Conservation (phyloP, 1,284 basidiomycete genomes). For the Papiliotrema laurentii region DNA sequence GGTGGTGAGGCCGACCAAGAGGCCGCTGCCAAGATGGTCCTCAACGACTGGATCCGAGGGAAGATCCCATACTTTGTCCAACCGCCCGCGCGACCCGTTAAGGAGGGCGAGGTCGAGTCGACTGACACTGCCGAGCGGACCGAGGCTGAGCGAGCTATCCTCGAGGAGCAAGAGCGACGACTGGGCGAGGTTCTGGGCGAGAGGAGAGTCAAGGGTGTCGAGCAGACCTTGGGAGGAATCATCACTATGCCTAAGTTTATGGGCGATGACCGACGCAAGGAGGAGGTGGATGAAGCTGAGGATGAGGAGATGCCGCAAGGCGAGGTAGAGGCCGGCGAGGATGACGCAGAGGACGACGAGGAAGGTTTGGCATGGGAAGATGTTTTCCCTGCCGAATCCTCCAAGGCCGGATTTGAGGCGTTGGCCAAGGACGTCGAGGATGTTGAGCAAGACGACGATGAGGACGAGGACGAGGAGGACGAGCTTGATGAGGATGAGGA, state of each 20-base stretch:
- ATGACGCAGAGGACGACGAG: constrained; percentile 56
- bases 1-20: constrained; percentile 93
- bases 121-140: constrained; percentile 9
- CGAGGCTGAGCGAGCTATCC: constrained; percentile 28
- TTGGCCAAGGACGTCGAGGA: constrained; percentile 40
- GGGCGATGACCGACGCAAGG: constrained; percentile 46
- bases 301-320: constrained; percentile 33
- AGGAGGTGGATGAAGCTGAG: constrained; percentile 41
- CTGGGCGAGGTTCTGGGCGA: constrained; percentile 46
- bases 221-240: constrained; percentile 56
- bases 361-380: constrained; percentile 79
- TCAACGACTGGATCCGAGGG: constrained; percentile 97
- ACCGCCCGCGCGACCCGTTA: constrained; percentile 49
- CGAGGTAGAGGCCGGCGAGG: constrained; percentile 44
- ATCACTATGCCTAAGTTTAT: constrained; percentile 56
- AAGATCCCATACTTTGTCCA: constrained; percentile 56
- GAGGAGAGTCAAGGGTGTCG: constrained; percentile 54
- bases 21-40: constrained; percentile 87
- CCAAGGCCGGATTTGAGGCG: constrained; percentile 27
- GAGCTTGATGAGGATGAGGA: constrained; percentile 29
- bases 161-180: constrained; percentile 40
- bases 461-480: constrained; percentile 24
- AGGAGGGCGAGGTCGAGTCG: constrained; percentile 30
- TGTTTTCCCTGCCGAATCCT: constrained; percentile 55
- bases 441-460: constrained; percentile 34